Percentiles rank a stretch among this genome's conserved stretches.
Conservation (phyloP, 2,329 filamentous ascomycete genomes). For the Stagonosporopsis cucurbitacearum region DNA sequence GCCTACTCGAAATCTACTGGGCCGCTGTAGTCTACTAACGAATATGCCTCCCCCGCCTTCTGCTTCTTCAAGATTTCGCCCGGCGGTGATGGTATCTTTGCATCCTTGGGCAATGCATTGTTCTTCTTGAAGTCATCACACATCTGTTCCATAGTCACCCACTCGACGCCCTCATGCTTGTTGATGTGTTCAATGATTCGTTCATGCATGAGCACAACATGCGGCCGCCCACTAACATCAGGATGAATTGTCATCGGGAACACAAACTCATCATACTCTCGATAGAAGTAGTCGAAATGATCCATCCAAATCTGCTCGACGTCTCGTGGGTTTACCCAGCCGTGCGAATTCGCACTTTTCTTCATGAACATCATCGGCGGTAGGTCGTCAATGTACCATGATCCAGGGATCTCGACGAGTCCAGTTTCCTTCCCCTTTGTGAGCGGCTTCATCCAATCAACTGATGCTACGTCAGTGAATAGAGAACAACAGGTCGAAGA, state of each 20-base stretch:
- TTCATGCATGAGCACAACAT: conserved; percentile 76
- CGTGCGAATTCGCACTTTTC: conserved; percentile 66
- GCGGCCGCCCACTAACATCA: conserved; percentile 68
- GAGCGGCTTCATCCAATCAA: conserved; percentile 71
- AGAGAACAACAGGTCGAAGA: neutral
- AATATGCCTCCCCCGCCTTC: conserved; percentile 38
- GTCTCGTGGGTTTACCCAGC: conserved; percentile 61
- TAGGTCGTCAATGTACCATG: conserved; percentile 25
- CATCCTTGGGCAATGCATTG: conserved; percentile 63
- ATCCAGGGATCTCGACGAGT: conserved; percentile 67
- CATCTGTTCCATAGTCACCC: conserved; percentile 74
- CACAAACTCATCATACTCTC: conserved; percentile 77
- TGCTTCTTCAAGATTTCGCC: conserved; percentile 60
- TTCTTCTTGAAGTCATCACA: conserved; percentile 74
- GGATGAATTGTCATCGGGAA: conserved; percentile 81
- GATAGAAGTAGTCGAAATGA: conserved; percentile 75
- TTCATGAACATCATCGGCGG: conserved; percentile 77
- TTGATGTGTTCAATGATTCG: conserved; percentile 74
- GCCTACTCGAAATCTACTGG: conserved; percentile 17
- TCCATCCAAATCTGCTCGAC: conserved; percentile 70
- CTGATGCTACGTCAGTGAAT: conserved; percentile 14
- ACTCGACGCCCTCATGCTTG: conserved; percentile 66
- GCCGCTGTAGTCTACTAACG: conserved; percentile 28
- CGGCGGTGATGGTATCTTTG: conserved; percentile 63
- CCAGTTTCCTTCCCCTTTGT: conserved; percentile 65